Base-by-base conservation (phyloP, 2,329 filamentous ascomycete species). In the Aureobasidium melanogenum region DNA sequence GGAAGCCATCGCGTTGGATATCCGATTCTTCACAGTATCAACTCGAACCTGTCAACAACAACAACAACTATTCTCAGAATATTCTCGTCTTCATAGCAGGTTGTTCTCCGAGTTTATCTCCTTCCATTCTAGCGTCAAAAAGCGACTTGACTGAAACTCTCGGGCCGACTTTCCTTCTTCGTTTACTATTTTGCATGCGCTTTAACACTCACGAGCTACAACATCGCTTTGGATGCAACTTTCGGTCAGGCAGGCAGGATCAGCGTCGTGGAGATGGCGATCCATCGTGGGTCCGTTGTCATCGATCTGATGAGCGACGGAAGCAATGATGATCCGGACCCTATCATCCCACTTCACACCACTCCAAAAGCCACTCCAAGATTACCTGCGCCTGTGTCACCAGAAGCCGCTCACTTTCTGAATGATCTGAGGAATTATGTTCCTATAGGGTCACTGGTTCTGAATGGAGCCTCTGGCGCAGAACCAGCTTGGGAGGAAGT, bases 371-470 rank as follows among this genome's bases (percentile, higher is more conserved):
- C 32, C 19, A 5, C 22, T 7, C 5, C 48, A 7, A 54, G 17
- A 38, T 4, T n/a, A 3, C 30, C 30, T 17, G 14, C 14, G 7
- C 10, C 4, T 5, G 12, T 38, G 8, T 62, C 60, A 3, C 48
- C 34, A 19, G 61, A 60, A 34, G 62, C 55, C 14, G 9, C 17
- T 6, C 19, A 2, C 3, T 63, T 65, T 17, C 19, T 66, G 1
- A 58, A 63, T 1, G 46, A 69, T 32, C 50, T 68, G 17, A 39
- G 60, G 10, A 68, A 68, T 38, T 70, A 67, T 47, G 12, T 70
- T 2, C 57, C 68, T 2, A 55, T 70, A 7, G 68, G 68, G n/a
- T 68, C 67, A 47, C 44, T 70, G 1, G 38, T 46, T 8, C 60
- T 65, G 19, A 7, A 3, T 7, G 15, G 4, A 28, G 22, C 22